Evolutionary conservation across 148 eudicot species (phyloP).

Genomic region (Simmondsia chinensis): DNA sequence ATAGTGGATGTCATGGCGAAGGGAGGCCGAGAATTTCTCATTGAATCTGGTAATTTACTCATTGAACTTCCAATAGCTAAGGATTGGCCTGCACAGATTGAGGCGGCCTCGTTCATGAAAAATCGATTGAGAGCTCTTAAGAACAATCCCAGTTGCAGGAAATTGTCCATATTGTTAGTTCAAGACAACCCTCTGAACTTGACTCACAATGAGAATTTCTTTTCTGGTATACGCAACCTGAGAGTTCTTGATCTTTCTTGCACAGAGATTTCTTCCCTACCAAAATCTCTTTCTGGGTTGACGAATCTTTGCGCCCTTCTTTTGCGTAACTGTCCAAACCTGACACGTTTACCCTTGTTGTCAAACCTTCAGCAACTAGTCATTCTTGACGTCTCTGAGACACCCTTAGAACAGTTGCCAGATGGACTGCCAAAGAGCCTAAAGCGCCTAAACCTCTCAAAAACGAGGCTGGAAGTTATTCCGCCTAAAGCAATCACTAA

Average conservation of each 20-base stretch:
- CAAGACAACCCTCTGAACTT: conserved; percentile 14
- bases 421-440: conserved; percentile 13
- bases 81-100: conserved; percentile 15
- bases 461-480: conserved; percentile 9
- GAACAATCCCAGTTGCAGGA: conserved; percentile 8
- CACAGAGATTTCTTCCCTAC: conserved; percentile 14
- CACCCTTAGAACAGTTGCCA: conserved; percentile 18
- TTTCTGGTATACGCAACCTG: conserved; percentile 14
- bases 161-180: conserved; percentile 13
- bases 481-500: conserved; percentile 13
- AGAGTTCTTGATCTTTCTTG: conserved; percentile 18
- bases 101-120: conserved; percentile 23
- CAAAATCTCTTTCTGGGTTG: conserved; percentile 12
- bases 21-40: conserved; percentile 3
- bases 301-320: conserved; percentile 19
- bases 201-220: conserved; percentile 12
- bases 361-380: conserved; percentile 9
- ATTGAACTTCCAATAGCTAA: conserved; percentile 7
- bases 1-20: conserved; percentile 9
- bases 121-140: conserved; percentile 12
- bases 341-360: conserved; percentile 15
- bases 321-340: conserved; percentile 12
- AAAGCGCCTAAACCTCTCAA: conserved; percentile 23
- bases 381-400: conserved; percentile 14
- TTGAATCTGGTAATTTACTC: conserved; percentile 8